Conservation (phyloP, 768 basidiomycete genomes). For the Leccinum imitatum region DNA sequence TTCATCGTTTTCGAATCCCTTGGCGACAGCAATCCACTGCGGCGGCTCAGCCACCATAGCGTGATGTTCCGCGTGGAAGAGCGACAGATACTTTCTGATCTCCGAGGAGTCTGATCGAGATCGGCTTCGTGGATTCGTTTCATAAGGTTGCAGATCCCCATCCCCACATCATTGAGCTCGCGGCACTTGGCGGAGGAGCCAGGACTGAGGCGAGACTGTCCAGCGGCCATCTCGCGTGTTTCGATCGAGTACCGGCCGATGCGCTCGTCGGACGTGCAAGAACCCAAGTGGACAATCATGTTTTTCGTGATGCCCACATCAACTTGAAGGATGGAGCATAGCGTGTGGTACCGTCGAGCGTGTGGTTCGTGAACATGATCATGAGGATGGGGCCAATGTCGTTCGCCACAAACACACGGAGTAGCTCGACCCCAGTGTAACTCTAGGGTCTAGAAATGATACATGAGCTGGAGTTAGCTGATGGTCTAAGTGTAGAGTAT, state of each 20-base stretch:
- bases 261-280: constrained; percentile 60
- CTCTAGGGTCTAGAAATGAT: constrained; percentile 38
- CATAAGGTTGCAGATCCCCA: no score
- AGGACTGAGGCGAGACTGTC: constrained; percentile 41
- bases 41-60: no score
- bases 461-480: neutral
- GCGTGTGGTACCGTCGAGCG: constrained; percentile 62
- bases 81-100: no score
- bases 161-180: constrained; percentile 24
- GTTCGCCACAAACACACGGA: constrained; percentile 61
- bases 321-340: constrained; percentile 49
- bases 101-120: no score
- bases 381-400: constrained; percentile 52
- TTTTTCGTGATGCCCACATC: constrained; percentile 62
- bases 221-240: constrained; percentile 46
- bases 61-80: no score
- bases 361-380: constrained; percentile 75
- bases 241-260: constrained; percentile 63
- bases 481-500: neutral
- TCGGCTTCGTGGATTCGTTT: no score
- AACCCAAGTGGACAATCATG: constrained; percentile 61
- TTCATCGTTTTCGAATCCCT: no score
- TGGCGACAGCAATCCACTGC: no score
- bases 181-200: constrained; percentile 34
- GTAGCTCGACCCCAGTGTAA: constrained; percentile 66